A percentile compares a stretch with the other conserved stretches of the same genome.
phyloP scores from a whole-genome alignment of 148 eudicot species.

The Bassia scoparia region DNA sequence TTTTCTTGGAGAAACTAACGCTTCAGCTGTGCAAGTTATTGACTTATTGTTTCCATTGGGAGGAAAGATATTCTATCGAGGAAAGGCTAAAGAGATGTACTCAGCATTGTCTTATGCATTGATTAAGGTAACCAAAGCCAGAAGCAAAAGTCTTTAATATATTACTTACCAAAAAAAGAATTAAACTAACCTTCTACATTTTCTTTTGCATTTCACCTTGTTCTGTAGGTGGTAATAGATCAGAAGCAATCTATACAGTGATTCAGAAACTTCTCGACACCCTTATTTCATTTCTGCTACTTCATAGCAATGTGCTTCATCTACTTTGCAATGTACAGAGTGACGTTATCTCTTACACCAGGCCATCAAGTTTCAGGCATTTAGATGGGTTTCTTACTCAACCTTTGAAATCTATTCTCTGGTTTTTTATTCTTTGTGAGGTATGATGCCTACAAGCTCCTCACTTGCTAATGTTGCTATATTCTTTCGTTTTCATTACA shows the following conservation, averaged over 20 bases:
- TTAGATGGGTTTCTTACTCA: slow-evolving; percentile 42
- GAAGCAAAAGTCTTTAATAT: not conserved
- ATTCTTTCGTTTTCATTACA: no score
- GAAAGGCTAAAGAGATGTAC: slow-evolving; percentile 62
- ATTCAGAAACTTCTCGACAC: slow-evolving; percentile 38
- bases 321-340: slow-evolving; percentile 54
- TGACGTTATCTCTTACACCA: slow-evolving; percentile 66
- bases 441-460: slow-evolving; percentile 25
- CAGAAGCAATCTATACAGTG: slow-evolving; percentile 43
- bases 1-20: slow-evolving; percentile 47
- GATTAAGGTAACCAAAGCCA: slow-evolving; percentile 38
- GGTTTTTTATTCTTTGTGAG: slow-evolving; percentile 53
- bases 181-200: no score
- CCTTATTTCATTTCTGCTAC: slow-evolving; percentile 48
- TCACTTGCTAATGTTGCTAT: no score
- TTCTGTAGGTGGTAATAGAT: slow-evolving; percentile 49
- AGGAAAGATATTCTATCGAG: slow-evolving; percentile 57
- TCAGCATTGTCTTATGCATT: slow-evolving; percentile 56
- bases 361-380: slow-evolving; percentile 46
- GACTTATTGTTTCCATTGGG: slow-evolving; percentile 39
- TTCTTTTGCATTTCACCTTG: not conserved
- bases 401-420: slow-evolving; percentile 60
- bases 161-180: slow-evolving; percentile 24
- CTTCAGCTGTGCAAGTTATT: slow-evolving; percentile 43
- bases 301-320: slow-evolving; percentile 44